Evolutionary conservation across 176 grass and related monocot species (phyloP), one percentile per base, ranked within the genome.

Genomic region (Triticum turgidum): DNA sequence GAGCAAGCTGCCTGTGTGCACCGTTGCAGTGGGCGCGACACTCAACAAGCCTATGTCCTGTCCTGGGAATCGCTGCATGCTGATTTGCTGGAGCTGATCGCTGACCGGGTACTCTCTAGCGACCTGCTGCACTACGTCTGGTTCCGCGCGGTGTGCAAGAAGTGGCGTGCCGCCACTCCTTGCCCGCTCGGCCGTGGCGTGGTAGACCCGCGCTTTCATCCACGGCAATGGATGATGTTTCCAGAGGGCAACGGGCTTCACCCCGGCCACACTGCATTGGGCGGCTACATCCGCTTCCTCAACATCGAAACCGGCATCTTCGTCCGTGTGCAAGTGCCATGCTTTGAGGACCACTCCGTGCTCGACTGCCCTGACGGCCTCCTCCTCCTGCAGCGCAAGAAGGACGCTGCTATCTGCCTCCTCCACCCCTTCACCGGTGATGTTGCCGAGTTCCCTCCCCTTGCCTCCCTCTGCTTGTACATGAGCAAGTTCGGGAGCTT

Each of bases 191-290:
- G 51, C 15, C 15, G 15, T 54, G 51, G 51, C 38, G 37, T 73
- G 69, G 69, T 73, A 44, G 69, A 73, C 69, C 69, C 37, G 2
- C 37, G 37, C 69, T 72, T 44, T 39, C 34, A 70, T 3, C 67
- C 67, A 37, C 34, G 68, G 68, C 34, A 70, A 70, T 70, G 68
- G 68, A 39, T 37, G 68, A 70, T 70, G 34, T 70, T 70, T 70
- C 68, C 34, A 1, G 34, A 70, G 68, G 68, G 68, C 34, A 70
- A 10, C 4, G 68, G 34, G 17, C 34, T 39, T 70, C 18, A 21
- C 34, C 68, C 34, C 15, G 68, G 68, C 32, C 68, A 70, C 68
- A 4, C 18, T 70, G 68, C 68, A 70, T 70, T 70, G 17, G 34
- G 68, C 9, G 18, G 68, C 68, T 39, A 70, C 68, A 70, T 70